These are phyloP conservation scores for Aspergillus japonicus DNA, from an alignment of 2,329 filamentous ascomycete genomes.

Conservation along the genomic window DNA sequence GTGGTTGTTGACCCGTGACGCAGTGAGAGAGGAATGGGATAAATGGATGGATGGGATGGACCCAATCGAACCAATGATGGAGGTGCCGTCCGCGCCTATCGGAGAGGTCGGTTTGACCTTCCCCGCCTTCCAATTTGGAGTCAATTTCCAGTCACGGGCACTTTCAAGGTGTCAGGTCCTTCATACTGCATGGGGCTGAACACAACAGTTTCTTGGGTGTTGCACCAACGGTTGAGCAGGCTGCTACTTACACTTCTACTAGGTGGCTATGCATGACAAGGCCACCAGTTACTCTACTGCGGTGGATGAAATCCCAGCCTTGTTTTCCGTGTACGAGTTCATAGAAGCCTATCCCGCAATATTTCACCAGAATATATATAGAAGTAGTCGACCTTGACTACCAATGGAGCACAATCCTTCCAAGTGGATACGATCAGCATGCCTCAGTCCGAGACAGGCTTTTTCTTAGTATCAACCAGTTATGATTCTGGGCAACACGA, in stretches of 20 bases:
- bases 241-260: background rate
- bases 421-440: background rate
- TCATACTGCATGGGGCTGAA: background rate
- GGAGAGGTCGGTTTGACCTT: conserved; percentile 5
- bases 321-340: too few species aligned
- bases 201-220: background rate
- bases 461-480: too few species aligned
- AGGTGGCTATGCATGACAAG: too few species aligned
- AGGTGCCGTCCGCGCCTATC: conserved; percentile 18
- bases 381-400: too few species aligned
- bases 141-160: background rate
- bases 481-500: too few species aligned
- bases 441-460: background rate
- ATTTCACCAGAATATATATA: too few species aligned
- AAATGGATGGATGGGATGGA: too few species aligned
- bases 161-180: background rate
- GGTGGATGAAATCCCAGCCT: too few species aligned
- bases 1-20: too few species aligned
- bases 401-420: too few species aligned
- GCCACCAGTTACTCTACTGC: too few species aligned
- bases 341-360: too few species aligned
- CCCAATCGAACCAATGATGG: background rate
- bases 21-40: background rate
- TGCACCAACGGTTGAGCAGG: background rate
- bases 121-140: background rate